Percentiles rank a stretch among this genome's conserved stretches.
Evolutionary conservation across 352 stramenopile genomes (phyloP).

Genomic region (Stramenopiles sp.): DNA sequence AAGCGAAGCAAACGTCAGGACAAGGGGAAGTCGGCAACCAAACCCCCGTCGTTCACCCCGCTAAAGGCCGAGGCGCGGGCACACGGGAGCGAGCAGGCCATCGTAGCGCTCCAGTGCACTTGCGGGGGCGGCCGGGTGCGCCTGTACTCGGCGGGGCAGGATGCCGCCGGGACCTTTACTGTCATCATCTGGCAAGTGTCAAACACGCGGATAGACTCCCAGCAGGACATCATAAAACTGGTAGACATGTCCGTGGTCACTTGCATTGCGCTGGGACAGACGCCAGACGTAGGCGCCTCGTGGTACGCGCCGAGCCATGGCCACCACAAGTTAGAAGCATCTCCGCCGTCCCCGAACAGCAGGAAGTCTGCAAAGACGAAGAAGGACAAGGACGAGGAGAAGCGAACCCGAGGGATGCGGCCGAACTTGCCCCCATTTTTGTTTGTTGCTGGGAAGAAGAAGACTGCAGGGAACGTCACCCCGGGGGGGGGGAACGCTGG

Average conservation of each 20-base stretch:
- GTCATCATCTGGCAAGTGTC: neutral
- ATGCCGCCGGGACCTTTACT: neutral
- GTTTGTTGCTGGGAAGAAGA: constrained; percentile 9
- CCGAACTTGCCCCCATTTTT: constrained; percentile 9
- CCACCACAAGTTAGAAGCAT: constrained; percentile 10
- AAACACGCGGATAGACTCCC: constrained; percentile 3
- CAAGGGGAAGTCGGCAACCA: neutral
- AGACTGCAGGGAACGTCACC: too few relatives aligned
- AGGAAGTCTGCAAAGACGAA: neutral
- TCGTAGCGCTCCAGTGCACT: neutral
- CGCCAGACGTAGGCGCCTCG: neutral
- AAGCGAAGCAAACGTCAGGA: neutral
- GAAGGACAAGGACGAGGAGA: neutral
- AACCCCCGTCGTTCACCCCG: neutral
- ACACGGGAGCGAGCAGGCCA: neutral
- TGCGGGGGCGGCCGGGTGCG: neutral
- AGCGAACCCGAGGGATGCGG: neutral
- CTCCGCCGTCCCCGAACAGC: neutral
- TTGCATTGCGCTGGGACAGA: neutral
- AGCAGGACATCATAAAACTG: neutral
- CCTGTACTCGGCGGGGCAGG: neutral
- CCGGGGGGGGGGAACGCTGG: too few relatives aligned
- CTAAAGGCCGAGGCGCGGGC: neutral
- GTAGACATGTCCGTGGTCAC: neutral
- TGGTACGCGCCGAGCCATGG: constrained; percentile 8